Conservation (phyloP, 495 filamentous ascomycete genomes). For the Cairneyella variabilis region DNA sequence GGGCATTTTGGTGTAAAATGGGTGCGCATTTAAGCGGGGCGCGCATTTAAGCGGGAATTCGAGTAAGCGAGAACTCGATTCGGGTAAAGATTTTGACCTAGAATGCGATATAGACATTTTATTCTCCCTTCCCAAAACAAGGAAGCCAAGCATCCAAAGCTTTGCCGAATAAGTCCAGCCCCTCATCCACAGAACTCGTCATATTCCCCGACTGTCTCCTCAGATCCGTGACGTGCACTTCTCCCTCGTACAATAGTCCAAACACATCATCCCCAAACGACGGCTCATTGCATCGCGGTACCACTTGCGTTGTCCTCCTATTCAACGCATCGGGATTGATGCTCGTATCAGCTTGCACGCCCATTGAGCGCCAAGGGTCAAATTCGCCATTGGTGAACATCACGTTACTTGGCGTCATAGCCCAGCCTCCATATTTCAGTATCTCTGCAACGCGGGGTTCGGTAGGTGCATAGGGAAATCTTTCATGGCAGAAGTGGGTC, state of each 20-base stretch:
- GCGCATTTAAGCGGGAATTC: too few relatives aligned
- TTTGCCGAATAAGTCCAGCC: neutral
- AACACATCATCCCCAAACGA: neutral
- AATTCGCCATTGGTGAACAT: slow-evolving; percentile 17
- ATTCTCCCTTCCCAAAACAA: too few relatives aligned
- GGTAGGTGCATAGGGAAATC: neutral
- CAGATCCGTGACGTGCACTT: neutral
- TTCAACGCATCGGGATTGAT: neutral
- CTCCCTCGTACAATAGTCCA: neutral
- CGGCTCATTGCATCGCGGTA: neutral
- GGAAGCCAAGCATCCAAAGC: neutral
- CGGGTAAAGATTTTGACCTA: too few relatives aligned
- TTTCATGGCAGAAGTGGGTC: neutral
- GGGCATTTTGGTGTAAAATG: too few relatives aligned
- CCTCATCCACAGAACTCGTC: neutral
- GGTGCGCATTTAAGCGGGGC: too few relatives aligned
- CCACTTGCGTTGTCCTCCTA: neutral
- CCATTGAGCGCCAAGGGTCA: slow-evolving; percentile 3
- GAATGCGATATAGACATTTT: neutral
- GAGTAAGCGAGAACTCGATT: too few relatives aligned
- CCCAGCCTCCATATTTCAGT: slow-evolving; percentile 7
- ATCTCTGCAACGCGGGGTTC: neutral
- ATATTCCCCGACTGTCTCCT: neutral
- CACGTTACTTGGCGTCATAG: slow-evolving; percentile 12
- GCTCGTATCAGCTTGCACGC: neutral